Evolutionary conservation across 2,329 filamentous ascomycete genomes (phyloP).

Genomic region (Cladobotryum mycophilum): DNA sequence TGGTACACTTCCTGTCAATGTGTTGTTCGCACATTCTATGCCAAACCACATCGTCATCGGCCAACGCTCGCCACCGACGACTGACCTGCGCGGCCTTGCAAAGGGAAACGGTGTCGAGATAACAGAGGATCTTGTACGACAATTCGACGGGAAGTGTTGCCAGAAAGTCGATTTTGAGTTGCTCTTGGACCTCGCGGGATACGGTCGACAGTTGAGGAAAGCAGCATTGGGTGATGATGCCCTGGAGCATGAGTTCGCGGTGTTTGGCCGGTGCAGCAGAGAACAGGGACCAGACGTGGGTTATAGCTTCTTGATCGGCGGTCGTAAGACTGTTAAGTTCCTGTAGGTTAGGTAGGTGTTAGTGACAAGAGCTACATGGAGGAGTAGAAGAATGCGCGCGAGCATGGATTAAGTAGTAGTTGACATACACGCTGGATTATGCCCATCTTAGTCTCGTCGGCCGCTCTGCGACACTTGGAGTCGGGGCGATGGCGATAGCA

Average conservation of each 20-base stretch:
- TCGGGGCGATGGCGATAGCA: slow-evolving; percentile 95
- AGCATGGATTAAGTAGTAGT: slow-evolving; percentile 12
- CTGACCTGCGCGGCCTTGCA: slow-evolving; percentile 97
- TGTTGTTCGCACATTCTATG: slow-evolving; percentile 96
- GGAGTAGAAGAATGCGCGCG: background rate
- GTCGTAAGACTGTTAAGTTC: slow-evolving; percentile 76
- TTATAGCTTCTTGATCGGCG: slow-evolving; percentile 88
- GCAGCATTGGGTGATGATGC: slow-evolving; percentile 93
- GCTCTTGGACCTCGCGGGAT: slow-evolving; percentile 81
- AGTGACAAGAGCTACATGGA: slow-evolving; percentile 1
- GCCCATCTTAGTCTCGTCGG: slow-evolving; percentile 94
- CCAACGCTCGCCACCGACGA: slow-evolving; percentile 75
- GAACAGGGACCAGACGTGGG: slow-evolving; percentile 96
- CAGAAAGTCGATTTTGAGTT: slow-evolving; percentile 96
- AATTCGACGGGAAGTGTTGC: slow-evolving; percentile 83
- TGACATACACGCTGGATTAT: slow-evolving; percentile 73
- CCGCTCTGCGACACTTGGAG: slow-evolving; percentile 84
- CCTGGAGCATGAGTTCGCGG: slow-evolving; percentile 91
- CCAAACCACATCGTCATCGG: slow-evolving; percentile 98
- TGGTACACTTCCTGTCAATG: slow-evolving; percentile 87
- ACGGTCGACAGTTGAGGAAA: slow-evolving; percentile 95
- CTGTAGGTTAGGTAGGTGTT: slow-evolving; percentile 34
- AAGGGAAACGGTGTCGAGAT: slow-evolving; percentile 86
- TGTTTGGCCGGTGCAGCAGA: slow-evolving; percentile 92
- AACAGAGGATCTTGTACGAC: slow-evolving; percentile 87